Base-by-base conservation (phyloP, 495 filamentous ascomycete species). In the Pseudotulostoma volvatum region DNA sequence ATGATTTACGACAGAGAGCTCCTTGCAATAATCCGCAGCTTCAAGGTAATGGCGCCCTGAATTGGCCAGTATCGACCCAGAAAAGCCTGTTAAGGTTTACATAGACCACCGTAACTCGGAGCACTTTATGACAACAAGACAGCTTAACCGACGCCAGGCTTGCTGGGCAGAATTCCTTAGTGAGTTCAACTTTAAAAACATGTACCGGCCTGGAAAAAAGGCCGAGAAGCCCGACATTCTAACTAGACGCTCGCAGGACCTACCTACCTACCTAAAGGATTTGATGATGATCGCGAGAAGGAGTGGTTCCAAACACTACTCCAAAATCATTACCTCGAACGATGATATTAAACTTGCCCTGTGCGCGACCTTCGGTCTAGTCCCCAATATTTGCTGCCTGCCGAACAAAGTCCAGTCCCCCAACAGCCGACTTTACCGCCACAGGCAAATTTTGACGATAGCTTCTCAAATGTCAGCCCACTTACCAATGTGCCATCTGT, bases 1-100 rank as follows among this genome's bases (percentile, higher is more conserved):
- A 15, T 48, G 15, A 56, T 58, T 9, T 38, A 57, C 14, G 35
- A 60, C 25, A 53, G 56, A 31, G 48, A 51, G 34, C 28, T 57
- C 1, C 28, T 59, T 8, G 45, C 40, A 2, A 51, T 53, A 5
- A 53, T 57, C 2, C 31, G 20, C 32, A 34, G 33, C 14, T 50
- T 60, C 9, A 28, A 56, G 13, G 18, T n/a, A 45, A 16, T 63
- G 44, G 48, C 37, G 53, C 30, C 39, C 36, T 7, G 40, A 57
- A 9, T 31, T 61, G 0, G 37, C 23, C 11, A 28, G 23, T 28
- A 11, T 28, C 5, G 23, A 28, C 11, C 23, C 23, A 28, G 5
- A 5, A 5, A 28, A 28, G 5, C 23, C 23, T 28, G 23, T 28
- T 11, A 52, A 36, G 34, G 16, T 7, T 3, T 49, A 7, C 35